Evolutionary conservation across 1,284 basidiomycete genomes (phyloP).

Genomic region (Somion occarium): DNA sequence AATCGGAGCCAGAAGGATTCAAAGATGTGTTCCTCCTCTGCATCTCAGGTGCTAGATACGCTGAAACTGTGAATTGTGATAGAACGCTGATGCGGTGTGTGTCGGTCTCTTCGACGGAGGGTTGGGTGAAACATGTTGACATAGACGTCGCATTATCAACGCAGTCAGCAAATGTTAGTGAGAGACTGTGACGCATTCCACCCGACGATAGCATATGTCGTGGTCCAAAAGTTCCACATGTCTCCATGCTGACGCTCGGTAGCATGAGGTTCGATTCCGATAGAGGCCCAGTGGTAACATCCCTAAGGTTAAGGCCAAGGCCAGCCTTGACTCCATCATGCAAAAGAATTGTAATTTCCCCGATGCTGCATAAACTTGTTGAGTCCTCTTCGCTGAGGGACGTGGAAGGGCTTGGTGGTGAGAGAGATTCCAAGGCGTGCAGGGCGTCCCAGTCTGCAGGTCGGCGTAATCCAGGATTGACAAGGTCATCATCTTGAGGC

Average conservation of each 20-base stretch:
- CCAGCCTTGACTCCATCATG: constrained; percentile 22
- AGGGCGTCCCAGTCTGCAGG: constrained; percentile 30
- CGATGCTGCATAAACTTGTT: constrained; percentile 40
- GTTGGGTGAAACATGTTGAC: no score
- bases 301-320: background rate
- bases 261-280: constrained; percentile 3
- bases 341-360: constrained; percentile 53
- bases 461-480: constrained; percentile 4
- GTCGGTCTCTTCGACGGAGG: background rate
- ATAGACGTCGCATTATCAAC: no score
- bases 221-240: constrained; percentile 24
- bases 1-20: background rate
- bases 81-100: constrained; percentile 6
- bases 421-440: constrained; percentile 36
- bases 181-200: no score
- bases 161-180: no score
- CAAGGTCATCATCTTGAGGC: background rate
- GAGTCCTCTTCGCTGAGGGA: constrained; percentile 34
- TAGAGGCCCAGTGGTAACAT: background rate
- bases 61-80: constrained; percentile 20
- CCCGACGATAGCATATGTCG: background rate
- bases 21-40: background rate
- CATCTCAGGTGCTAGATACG: constrained; percentile 16
- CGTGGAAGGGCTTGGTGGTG: constrained; percentile 41
- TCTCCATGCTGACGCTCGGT: constrained; percentile 18